Conservation (phyloP, 306 rosid genomes). For the Cajanus cajan region DNA sequence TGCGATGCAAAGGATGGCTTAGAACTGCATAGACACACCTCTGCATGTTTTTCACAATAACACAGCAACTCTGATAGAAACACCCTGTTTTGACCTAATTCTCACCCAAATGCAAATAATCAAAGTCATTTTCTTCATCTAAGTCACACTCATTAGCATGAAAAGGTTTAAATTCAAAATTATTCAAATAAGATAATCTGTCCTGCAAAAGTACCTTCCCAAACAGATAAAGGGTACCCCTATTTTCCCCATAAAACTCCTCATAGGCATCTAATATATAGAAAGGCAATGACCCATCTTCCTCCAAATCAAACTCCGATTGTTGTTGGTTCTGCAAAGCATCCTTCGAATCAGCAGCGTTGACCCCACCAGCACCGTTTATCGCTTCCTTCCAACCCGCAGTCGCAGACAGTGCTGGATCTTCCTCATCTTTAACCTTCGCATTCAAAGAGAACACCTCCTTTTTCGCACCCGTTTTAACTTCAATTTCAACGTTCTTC, state of each 20-base stretch:
- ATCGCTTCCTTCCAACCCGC: constrained; percentile 73
- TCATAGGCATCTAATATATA: constrained; percentile 82
- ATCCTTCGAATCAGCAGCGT: constrained; percentile 29
- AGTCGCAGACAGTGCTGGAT: constrained; percentile 65
- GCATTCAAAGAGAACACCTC: constrained; percentile 75
- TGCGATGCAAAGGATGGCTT: constrained; percentile 41
- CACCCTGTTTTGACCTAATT: constrained; percentile 78
- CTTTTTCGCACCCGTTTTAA: constrained; percentile 38
- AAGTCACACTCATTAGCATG: constrained; percentile 11
- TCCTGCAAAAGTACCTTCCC: constrained; percentile 68
- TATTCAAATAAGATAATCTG: not conserved
- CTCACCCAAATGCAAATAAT: constrained; percentile 27
- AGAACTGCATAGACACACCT: constrained; percentile 93
- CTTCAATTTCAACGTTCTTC: constrained; percentile 41
- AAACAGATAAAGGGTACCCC: constrained; percentile 81
- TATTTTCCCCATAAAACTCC: constrained; percentile 74
- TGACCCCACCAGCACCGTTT: constrained; percentile 34
- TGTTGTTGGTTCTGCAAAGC: constrained; percentile 40
- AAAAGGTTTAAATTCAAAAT: not conserved
- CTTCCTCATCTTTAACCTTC: constrained; percentile 51
- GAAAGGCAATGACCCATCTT: constrained; percentile 71
- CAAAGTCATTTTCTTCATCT: constrained; percentile 24
- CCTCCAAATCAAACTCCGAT: constrained; percentile 50
- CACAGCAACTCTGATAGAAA: constrained; percentile 84
- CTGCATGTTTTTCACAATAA: constrained; percentile 80